These are phyloP conservation scores for Pisolithus thermaeus DNA, from an alignment of 1,284 basidiomycete species.

Conservation along the genomic window DNA sequence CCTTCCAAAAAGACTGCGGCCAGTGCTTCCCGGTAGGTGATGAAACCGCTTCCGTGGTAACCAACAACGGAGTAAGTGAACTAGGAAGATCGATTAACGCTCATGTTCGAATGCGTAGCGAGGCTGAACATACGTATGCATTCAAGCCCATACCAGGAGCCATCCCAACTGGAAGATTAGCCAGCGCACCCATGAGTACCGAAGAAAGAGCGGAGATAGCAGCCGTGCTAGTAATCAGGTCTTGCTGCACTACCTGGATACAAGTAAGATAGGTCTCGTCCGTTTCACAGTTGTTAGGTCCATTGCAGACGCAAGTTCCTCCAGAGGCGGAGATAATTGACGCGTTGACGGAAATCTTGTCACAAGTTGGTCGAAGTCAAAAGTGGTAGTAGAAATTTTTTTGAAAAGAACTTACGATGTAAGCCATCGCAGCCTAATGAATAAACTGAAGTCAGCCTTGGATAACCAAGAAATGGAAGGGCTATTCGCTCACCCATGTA, in stretches of 20 bases:
- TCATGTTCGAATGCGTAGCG: background rate
- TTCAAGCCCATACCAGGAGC: conserved; percentile 80
- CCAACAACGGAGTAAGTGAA: conserved; percentile 89
- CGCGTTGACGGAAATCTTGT: conserved; percentile 79
- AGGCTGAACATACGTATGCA: conserved; percentile 58
- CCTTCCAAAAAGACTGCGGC: conserved; percentile 87
- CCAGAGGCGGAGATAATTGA: conserved; percentile 73
- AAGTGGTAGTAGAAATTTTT: background rate
- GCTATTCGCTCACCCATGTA: conserved; percentile 62
- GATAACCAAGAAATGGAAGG: conserved; percentile 5
- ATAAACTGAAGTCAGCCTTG: background rate
- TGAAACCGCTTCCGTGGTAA: conserved; percentile 70
- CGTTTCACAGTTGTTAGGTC: conserved; percentile 44
- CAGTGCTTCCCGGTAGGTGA: conserved; percentile 79
- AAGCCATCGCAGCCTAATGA: conserved; percentile 59
- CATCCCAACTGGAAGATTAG: conserved; percentile 81
- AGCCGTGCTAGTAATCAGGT: conserved; percentile 76
- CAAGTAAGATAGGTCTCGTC: conserved; percentile 64
- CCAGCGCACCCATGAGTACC: conserved; percentile 77
- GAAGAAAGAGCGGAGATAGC: conserved; percentile 73
- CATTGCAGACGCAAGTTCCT: conserved; percentile 75
- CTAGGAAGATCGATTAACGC: conserved; percentile 32
- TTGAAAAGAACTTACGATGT: conserved; percentile 46
- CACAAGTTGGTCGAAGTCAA: background rate
- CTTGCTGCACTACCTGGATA: conserved; percentile 59